Evolutionary conservation across 805 yeast species (phyloP).

Genomic region (Cyberlindnera veronae): DNA sequence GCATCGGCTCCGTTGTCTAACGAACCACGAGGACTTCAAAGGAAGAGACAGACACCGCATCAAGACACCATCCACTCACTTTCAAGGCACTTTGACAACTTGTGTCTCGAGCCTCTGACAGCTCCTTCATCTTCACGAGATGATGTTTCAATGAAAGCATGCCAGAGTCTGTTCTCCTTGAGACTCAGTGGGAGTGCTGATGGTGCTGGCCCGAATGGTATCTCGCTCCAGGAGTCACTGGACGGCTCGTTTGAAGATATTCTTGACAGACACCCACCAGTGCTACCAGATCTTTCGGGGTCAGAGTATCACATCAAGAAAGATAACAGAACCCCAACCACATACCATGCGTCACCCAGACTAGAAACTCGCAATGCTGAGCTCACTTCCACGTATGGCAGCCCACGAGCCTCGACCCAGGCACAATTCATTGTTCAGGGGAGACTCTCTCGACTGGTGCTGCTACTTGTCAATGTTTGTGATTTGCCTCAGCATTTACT

Average conservation of each 20-base stretch:
- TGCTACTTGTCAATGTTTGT: not conserved
- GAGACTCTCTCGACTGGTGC: slow-evolving; percentile 3
- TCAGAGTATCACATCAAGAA: too few species aligned
- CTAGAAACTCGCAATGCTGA: too few species aligned
- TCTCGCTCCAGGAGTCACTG: slow-evolving; percentile 7
- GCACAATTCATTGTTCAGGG: slow-evolving; percentile 1
- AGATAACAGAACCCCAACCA: not conserved
- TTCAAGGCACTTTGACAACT: slow-evolving; percentile 9
- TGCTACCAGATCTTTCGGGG: slow-evolving; percentile 10
- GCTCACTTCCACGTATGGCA: not conserved
- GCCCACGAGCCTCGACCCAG: not conserved
- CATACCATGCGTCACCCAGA: too few species aligned
- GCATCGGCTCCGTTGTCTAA: not conserved
- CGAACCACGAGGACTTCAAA: not conserved
- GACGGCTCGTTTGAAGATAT: slow-evolving; percentile 27
- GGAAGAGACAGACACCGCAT: not conserved
- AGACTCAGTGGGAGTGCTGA: not conserved
- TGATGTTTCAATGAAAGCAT: not conserved
- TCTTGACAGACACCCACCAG: slow-evolving; percentile 23
- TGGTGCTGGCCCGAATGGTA: not conserved
- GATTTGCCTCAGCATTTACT: not conserved
- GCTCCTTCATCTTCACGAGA: too few species aligned
- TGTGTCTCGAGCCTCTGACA: slow-evolving; percentile 3
- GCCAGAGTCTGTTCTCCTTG: slow-evolving; percentile 7
- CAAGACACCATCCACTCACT: slow-evolving; percentile 8